Conservation (phyloP, 2,329 filamentous ascomycete species). For the Gremmenia infestans region DNA sequence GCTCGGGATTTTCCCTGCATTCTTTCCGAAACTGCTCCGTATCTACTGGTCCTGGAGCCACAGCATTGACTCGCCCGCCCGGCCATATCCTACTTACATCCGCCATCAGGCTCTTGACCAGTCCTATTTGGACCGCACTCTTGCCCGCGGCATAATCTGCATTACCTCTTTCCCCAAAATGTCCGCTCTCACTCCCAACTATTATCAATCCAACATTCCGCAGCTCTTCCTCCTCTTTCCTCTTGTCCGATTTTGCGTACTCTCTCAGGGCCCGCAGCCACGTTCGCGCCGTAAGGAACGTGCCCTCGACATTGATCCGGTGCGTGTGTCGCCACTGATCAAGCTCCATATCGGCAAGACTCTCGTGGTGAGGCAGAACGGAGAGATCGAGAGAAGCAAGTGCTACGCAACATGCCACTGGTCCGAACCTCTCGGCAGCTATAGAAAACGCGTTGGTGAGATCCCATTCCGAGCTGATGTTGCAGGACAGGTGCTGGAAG, state of each 20-base stretch:
- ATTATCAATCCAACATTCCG: conserved; percentile 39
- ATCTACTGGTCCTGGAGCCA: conserved; percentile 42
- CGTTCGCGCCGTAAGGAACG: conserved; percentile 38
- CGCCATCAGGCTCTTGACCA: conserved; percentile 37
- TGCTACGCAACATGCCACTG: conserved; percentile 37
- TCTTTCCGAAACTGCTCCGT: conserved; percentile 40
- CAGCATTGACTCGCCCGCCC: conserved; percentile 38
- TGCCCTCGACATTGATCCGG: conserved; percentile 39
- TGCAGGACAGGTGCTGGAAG: conserved; percentile 33
- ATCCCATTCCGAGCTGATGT: conserved; percentile 30
- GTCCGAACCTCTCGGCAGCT: conserved; percentile 28
- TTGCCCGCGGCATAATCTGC: conserved; percentile 42
- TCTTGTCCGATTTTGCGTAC: conserved; percentile 18
- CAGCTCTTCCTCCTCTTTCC: conserved; percentile 13
- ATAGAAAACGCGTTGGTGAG: conserved; percentile 29
- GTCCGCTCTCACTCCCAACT: conserved; percentile 41
- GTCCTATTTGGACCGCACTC: conserved; percentile 40
- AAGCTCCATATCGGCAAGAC: conserved; percentile 37
- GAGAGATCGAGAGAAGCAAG: conserved; percentile 41
- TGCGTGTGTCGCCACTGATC: conserved; percentile 37
- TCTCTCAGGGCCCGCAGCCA: conserved; percentile 37
- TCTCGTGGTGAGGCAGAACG: conserved; percentile 35
- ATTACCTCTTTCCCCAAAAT: conserved; percentile 39
- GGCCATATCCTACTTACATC: conserved; percentile 36
- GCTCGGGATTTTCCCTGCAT: conserved; percentile 34